phyloP scores from a whole-genome alignment of 306 rosid species.

The Hippophae rhamnoides region DNA sequence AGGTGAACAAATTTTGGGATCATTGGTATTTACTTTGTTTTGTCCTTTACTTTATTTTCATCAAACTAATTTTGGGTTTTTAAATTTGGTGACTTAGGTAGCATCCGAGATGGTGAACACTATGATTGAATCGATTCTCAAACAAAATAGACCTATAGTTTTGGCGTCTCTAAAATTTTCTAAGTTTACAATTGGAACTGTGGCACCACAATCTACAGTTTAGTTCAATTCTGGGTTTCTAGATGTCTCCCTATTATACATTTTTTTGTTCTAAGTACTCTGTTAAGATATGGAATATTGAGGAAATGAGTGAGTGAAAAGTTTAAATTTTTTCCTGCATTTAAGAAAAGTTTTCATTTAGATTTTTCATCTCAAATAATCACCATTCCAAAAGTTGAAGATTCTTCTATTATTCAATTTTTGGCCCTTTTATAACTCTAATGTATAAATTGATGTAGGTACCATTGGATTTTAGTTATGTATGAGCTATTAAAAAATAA shows the following conservation, averaged over 20 bases:
- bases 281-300: background rate
- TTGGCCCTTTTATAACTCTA: too few relatives aligned
- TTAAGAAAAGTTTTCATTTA: too few relatives aligned
- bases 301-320: too few relatives aligned
- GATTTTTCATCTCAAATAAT: too few relatives aligned
- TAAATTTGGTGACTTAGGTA: conserved; percentile 37
- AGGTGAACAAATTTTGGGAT: conserved; percentile 30
- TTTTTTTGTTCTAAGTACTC: background rate
- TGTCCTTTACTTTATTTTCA: background rate
- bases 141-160: conserved; percentile 60
- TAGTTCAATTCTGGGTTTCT: conserved; percentile 10
- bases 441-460: too few relatives aligned
- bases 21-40: background rate
- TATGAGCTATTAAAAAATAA: too few relatives aligned
- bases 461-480: too few relatives aligned
- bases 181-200: conserved; percentile 88
- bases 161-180: conserved; percentile 76
- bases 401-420: too few relatives aligned
- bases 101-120: conserved; percentile 85
- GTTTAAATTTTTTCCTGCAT: too few relatives aligned
- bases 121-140: conserved; percentile 72
- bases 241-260: too few relatives aligned
- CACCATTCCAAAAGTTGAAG: too few relatives aligned
- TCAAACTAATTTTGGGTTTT: background rate
- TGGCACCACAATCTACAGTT: conserved; percentile 95